These are phyloP conservation scores for Penicillium hordei DNA, from an alignment of 2,329 filamentous ascomycete species.

Conservation along the genomic window DNA sequence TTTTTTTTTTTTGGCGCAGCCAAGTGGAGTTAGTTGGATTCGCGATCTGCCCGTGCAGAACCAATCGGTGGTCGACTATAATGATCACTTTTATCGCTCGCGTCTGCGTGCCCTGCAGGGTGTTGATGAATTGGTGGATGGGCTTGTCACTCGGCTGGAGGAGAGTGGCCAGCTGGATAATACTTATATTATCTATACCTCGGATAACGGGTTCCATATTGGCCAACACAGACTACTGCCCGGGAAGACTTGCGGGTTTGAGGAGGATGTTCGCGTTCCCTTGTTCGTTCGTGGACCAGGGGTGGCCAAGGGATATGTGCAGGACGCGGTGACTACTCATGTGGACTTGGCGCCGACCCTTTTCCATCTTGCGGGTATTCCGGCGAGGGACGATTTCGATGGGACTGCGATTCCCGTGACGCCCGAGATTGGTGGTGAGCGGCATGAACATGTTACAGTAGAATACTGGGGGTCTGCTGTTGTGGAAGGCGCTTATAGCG, in stretches of 20 bases:
- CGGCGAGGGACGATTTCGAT: constrained; percentile 55
- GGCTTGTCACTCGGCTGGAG: constrained; percentile 45
- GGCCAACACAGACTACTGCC: constrained; percentile 59
- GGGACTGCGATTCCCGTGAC: constrained; percentile 54
- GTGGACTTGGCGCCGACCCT: constrained; percentile 65
- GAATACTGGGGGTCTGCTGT: constrained; percentile 55
- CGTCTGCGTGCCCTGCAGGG: constrained; percentile 53
- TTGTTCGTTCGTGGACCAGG: constrained; percentile 61
- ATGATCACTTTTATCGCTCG: constrained; percentile 54
- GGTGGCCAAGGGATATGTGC: constrained; percentile 44
- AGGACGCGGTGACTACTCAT: constrained; percentile 58
- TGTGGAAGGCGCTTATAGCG: constrained; percentile 32
- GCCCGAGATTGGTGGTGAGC: constrained; percentile 22
- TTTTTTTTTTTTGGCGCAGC: constrained; percentile 16
- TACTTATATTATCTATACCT: constrained; percentile 62
- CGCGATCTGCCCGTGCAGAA: constrained; percentile 46
- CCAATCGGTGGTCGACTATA: constrained; percentile 49
- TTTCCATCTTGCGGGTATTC: constrained; percentile 45
- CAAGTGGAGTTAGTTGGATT: constrained; percentile 51
- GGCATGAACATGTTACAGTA: constrained; percentile 58
- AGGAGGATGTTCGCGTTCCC: constrained; percentile 61
- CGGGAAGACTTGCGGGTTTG: constrained; percentile 59
- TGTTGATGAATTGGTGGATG: constrained; percentile 57
- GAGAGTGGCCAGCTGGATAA: constrained; percentile 48
- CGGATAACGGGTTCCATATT: constrained; percentile 62